phyloP scores from a whole-genome alignment of 768 basidiomycete species.

The Tulasnella sp. region DNA sequence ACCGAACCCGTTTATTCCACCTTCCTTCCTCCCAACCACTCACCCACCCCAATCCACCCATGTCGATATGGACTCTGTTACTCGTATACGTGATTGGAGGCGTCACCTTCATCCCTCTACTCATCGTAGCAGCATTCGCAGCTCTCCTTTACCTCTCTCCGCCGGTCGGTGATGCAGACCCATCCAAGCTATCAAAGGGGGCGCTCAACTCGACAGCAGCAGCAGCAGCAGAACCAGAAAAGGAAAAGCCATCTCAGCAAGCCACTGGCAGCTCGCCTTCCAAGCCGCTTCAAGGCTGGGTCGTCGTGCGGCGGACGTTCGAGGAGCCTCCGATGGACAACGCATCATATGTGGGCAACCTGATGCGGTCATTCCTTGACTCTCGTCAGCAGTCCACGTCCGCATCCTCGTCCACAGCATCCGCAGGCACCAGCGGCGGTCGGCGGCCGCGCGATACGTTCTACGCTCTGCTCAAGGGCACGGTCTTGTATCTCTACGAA shows the following conservation, averaged over 20 bases:
- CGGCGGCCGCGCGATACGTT: conserved; percentile 86
- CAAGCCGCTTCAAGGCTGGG: conserved; percentile 74
- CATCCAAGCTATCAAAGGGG: conserved; percentile 34
- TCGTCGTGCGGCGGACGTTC: conserved; percentile 73
- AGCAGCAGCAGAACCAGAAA: conserved; percentile 24
- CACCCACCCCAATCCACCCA: conserved; percentile 2
- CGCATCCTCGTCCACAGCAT: conserved; percentile 69
- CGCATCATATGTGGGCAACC: conserved; percentile 59
- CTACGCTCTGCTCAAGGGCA: conserved; percentile 87
- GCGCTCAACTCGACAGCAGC: conserved; percentile 22
- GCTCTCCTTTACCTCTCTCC: conserved; percentile 75
- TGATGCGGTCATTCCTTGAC: conserved; percentile 73
- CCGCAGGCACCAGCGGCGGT: conserved; percentile 23
- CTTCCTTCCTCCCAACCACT: neutral
- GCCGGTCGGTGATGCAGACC: conserved; percentile 56
- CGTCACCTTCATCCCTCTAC: conserved; percentile 77
- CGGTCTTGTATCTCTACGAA: conserved; percentile 86
- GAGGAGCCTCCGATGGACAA: conserved; percentile 51
- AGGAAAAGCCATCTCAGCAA: conserved; percentile 29
- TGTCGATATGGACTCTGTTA: conserved; percentile 41
- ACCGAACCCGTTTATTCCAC: too few relatives aligned
- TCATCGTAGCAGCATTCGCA: conserved; percentile 50
- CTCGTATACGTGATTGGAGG: conserved; percentile 88
- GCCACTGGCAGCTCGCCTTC: conserved; percentile 34
- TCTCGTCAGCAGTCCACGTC: conserved; percentile 36